Evolutionary conservation across 2,329 filamentous ascomycete genomes (phyloP).

Genomic region (Blastomyces parvus): DNA sequence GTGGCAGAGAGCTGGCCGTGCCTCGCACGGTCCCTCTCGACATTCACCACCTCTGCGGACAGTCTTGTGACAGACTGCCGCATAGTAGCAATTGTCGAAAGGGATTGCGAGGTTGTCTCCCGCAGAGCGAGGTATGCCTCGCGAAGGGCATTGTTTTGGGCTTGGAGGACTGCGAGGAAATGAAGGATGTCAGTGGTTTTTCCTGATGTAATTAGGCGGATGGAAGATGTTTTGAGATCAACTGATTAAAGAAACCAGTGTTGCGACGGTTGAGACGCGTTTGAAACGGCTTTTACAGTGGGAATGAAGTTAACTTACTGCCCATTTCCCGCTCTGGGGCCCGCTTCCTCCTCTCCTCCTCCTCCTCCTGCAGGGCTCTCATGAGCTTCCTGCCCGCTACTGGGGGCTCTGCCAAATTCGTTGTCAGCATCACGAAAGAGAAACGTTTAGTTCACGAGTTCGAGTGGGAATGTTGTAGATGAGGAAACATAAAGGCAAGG

Average conservation of each 20-base stretch:
- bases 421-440: neutral
- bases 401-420: slow-evolving; percentile 15
- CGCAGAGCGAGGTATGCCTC: neutral
- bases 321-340: neutral
- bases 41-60: neutral
- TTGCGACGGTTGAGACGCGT: neutral
- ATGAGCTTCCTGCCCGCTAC: slow-evolving; percentile 19
- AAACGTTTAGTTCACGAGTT: neutral
- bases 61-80: neutral
- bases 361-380: slow-evolving; percentile 13
- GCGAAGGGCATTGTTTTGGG: slow-evolving; percentile 2
- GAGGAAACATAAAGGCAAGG: neutral
- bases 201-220: neutral
- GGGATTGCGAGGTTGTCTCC: neutral
- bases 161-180: neutral
- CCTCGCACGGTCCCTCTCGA: neutral
- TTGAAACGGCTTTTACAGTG: neutral
- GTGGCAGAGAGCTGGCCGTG: neutral
- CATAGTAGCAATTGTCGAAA: neutral
- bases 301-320: neutral
- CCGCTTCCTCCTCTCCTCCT: neutral
- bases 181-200: neutral
- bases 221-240: neutral
- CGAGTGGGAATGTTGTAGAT: neutral
- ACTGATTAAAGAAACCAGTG: neutral